These are phyloP conservation scores for Aegilops tauschii DNA, from an alignment of 176 grass and related monocot genomes.

Conservation along the genomic window DNA sequence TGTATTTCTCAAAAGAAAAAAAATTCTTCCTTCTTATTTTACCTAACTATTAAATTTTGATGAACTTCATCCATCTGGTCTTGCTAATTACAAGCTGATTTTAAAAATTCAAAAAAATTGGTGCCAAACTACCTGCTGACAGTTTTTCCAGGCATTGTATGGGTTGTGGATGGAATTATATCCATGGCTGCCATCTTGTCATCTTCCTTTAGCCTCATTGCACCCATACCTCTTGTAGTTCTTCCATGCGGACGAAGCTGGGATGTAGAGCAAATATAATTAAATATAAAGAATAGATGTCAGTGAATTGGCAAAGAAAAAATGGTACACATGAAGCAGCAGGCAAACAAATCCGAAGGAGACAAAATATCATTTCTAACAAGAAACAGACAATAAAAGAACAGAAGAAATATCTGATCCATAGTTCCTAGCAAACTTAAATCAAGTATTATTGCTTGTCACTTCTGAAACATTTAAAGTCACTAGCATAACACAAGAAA, in stretches of 20 bases:
- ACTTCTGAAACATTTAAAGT: background rate
- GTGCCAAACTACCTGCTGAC: constrained; percentile 43
- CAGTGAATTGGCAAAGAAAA: background rate
- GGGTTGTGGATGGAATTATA: constrained; percentile 67
- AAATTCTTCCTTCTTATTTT: background rate
- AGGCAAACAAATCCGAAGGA: background rate
- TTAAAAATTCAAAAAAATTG: background rate
- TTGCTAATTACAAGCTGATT: background rate
- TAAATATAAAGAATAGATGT: constrained; percentile 29
- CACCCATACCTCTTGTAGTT: constrained; percentile 65
- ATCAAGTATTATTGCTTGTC: constrained; percentile 4
- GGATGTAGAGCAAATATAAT: constrained; percentile 7
- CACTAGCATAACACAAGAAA: background rate
- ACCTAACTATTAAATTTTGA: background rate
- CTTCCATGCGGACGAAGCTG: constrained; percentile 86
- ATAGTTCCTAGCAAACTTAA: background rate
- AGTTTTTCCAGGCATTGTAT: constrained; percentile 55
- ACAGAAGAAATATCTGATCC: background rate
- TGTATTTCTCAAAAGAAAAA: background rate
- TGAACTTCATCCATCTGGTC: background rate
- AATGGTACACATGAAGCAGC: background rate
- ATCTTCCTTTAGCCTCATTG: constrained; percentile 76
- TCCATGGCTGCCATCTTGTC: constrained; percentile 95
- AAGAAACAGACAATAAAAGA: background rate
- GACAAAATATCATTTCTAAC: background rate